Evolutionary conservation across 2,329 filamentous ascomycete species (phyloP).

Genomic region (Cladosporium sp.): DNA sequence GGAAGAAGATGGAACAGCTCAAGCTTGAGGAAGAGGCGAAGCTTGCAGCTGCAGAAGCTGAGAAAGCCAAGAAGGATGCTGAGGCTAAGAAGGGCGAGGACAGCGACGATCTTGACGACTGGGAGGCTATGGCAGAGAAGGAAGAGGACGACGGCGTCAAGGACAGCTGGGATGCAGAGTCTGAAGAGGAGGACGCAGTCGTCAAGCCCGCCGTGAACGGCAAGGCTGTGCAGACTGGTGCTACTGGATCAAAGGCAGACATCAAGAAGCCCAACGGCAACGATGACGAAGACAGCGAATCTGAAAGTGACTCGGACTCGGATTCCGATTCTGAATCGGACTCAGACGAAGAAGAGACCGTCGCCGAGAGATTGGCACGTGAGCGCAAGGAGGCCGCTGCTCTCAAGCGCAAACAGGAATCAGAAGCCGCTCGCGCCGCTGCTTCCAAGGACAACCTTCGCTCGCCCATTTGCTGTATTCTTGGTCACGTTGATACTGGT

Average conservation of each 20-base stretch:
- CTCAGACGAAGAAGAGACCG: conserved; percentile 66
- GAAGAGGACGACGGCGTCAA: conserved; percentile 77
- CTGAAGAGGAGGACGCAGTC: conserved; percentile 54
- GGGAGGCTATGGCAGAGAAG: conserved; percentile 76
- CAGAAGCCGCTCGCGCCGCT: conserved; percentile 86
- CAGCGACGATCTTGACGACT: conserved; percentile 68
- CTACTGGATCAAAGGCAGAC: conserved; percentile 24
- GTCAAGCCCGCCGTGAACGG: conserved; percentile 15
- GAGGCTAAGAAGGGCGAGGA: conserved; percentile 62
- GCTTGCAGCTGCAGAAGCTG: conserved; percentile 71
- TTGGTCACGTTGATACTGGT: conserved; percentile 98
- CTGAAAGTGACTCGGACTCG: conserved; percentile 43
- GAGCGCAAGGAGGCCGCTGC: conserved; percentile 84
- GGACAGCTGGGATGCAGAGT: conserved; percentile 91
- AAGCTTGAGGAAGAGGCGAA: conserved; percentile 64
- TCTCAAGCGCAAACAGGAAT: conserved; percentile 80
- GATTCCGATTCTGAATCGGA: conserved; percentile 53
- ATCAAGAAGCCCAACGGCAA: conserved; percentile 24
- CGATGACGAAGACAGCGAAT: conserved; percentile 44
- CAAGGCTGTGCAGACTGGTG: conserved; percentile 30
- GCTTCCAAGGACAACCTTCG: conserved; percentile 91
- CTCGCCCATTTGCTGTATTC: conserved; percentile 98
- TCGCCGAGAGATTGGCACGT: conserved; percentile 66
- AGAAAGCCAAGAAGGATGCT: conserved; percentile 64
- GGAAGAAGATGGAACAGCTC: conserved; percentile 53